Base-by-base conservation (phyloP, 495 filamentous ascomycete genomes). In the Niebla homalea region DNA sequence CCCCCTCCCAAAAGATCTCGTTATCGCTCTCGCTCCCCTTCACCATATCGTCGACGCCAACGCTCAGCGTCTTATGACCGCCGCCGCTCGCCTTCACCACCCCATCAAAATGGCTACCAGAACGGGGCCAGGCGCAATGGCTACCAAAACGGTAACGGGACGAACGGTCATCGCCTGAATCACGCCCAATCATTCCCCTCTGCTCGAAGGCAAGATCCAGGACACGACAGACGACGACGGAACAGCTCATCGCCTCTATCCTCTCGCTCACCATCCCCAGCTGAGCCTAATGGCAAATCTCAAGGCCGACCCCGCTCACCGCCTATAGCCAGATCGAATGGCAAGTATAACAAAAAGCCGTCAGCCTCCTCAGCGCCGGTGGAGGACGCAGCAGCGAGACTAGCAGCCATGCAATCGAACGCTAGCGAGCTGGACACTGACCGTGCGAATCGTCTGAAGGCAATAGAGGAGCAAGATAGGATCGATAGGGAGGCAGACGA, bases 351-450 rank as follows among this genome's bases (percentile, higher is more conserved):
- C 29, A 35, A 35, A 14, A 18, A 36, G 16, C 25, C n/a, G 23
- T 19, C 26, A 15, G 45, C 45, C 18, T 22, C 35, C 6, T 48
- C 45, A 16, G 45, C 29, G 7, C 23, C 59, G 56, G 49, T 56
- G 57, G 69, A 70, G 52, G 70, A 74, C 38, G 68, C 68, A 29
- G 61, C 62, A 25, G 65, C 66, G 43, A 90, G 85, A 59, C 70
- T 97, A 4, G 87, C 84, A 16, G 84, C 81, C 32, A 98, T 98
- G 92, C 85, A 88, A 59, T 74, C 76, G 21, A 86, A 85, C 48
- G 92, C 92, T n/a, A 70, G 72, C 3, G 76, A 84, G 12, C 71
- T 98, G 52, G 85, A 96, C 62, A 56, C 72, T 36, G 79, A 84
- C 43, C 84, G 92, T 18, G 77, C 79, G 43, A 73, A 76, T 39